Evolutionary conservation across 371 early-diverging fungal genomes (phyloP), one percentile per base, ranked within the genome.

Genomic region (Smittium culicis): DNA sequence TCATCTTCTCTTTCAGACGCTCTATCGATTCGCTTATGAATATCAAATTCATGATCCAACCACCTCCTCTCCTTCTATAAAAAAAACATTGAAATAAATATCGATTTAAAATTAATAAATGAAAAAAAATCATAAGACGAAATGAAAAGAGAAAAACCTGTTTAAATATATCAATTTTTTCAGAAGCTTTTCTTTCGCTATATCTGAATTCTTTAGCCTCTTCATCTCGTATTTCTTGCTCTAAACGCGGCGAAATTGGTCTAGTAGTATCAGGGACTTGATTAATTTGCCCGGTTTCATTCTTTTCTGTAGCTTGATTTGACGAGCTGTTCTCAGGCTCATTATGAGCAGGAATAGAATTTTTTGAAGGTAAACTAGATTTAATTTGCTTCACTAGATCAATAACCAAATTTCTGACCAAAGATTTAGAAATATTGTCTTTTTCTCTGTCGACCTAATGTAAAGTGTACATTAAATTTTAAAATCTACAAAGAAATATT

Each of bases 1-100:
- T 76, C 77, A 0, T 72, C 70, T 54, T 75, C 77, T 24, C 76
- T 74, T 65, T 70, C 34, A 8, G 69, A 65, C 56, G 54, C 67
- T 28, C 71, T 45, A 34, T 73, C 72, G 8, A 71, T 30, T 34
- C 68, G 63, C 8, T 35, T 58, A 35, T 70, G 73, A 28, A 72
- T 71, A 17, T 63, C 63, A n/a, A 35, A 31, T 63, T 76, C 77
- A 25, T 17, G 62, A 17, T 71, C 69, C n/a, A 66, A 68, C 33
- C 45, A 63, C 34, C 56, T 32, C 58, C 71, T 58, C 27, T 58
- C 65, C 16, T 56, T 28, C 31, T 73, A 20, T 11, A 45, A 11
- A 45, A 45, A 45, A 20, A 20, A 45, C 20, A 11, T 45, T n/a
- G n/a, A n/a, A 45, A 45, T 45, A 45, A 45, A 45, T 45, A 11